A percentile compares a stretch with the other conserved stretches of the same genome.
Conservation (phyloP, 257 asterid species). For the Gynochthodes officinalis region DNA sequence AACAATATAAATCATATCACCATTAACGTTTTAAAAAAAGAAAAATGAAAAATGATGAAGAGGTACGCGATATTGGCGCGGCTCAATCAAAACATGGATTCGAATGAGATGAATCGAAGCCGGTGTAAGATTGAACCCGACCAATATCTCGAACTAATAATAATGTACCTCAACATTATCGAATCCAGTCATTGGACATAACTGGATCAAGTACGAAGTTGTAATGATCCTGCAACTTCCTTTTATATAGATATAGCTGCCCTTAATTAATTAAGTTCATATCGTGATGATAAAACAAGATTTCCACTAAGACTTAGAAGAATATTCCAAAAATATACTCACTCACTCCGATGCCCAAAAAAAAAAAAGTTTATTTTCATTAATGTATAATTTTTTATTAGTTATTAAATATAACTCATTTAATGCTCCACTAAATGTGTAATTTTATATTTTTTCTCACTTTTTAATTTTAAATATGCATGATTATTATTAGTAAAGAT, state of each 20-base stretch:
- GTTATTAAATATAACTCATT: too few species aligned
- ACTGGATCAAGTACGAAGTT: background rate
- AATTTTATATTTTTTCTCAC: too few species aligned
- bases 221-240: background rate
- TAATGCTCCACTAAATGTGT: too few species aligned
- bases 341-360: too few species aligned
- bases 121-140: background rate
- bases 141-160: constrained; percentile 6
- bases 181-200: too few species aligned
- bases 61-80: constrained; percentile 24
- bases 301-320: constrained; percentile 7
- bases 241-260: background rate
- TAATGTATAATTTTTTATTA: too few species aligned
- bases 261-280: background rate
- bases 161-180: background rate
- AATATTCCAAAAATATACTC: constrained; percentile 8
- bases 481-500: too few species aligned
- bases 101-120: background rate
- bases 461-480: too few species aligned
- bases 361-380: too few species aligned
- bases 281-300: background rate
- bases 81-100: constrained; percentile 18
- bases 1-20: too few species aligned
- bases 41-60: too few species aligned
- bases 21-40: too few species aligned